Evolutionary conservation across 176 grass and related monocot genomes (phyloP).

Genomic region (Dactylis glomerata): DNA sequence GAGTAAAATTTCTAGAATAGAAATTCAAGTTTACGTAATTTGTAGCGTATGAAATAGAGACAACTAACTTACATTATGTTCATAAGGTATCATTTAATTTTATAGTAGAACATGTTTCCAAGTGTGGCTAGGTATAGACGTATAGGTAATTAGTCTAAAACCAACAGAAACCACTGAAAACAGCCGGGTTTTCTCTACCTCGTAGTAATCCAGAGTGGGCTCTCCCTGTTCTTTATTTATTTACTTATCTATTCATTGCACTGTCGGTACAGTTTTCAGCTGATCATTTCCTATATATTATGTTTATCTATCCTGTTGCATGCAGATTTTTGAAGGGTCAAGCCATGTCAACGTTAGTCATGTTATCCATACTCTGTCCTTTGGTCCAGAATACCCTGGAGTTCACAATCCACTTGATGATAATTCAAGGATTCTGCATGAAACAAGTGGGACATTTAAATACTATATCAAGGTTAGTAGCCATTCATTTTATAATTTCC

Average conservation of each 20-base stretch:
- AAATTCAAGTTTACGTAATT: neutral
- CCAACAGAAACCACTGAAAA: neutral
- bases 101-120: neutral
- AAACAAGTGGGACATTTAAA: conserved; percentile 89
- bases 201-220: neutral
- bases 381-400: conserved; percentile 94
- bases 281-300: neutral
- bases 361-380: conserved; percentile 88
- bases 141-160: neutral
- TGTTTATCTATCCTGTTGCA: neutral
- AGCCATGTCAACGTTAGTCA: conserved; percentile 95
- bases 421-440: conserved; percentile 81
- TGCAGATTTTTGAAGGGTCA: conserved; percentile 92
- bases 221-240: neutral
- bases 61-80: neutral
- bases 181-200: neutral
- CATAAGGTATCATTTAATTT: neutral
- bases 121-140: neutral
- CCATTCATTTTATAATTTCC: conserved; percentile 5
- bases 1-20: neutral
- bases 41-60: neutral
- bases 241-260: neutral
- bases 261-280: neutral
- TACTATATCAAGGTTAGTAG: conserved; percentile 94
- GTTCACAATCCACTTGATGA: conserved; percentile 92